These are phyloP conservation scores for Calycina herbarum DNA, from an alignment of 2,329 filamentous ascomycete genomes.

Conservation along the genomic window DNA sequence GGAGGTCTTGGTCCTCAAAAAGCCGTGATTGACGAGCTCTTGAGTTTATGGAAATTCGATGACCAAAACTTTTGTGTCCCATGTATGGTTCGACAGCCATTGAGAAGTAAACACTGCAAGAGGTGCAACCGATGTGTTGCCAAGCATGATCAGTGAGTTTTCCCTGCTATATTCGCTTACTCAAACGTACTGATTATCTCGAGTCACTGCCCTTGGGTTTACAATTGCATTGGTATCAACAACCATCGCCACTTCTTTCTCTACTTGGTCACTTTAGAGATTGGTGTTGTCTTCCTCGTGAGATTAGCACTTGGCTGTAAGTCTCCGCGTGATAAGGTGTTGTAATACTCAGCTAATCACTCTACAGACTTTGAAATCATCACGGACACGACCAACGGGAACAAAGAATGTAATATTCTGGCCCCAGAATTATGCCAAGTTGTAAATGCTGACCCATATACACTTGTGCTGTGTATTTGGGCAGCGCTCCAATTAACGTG, in stretches of 20 bases:
- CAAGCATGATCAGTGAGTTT: slow-evolving; percentile 87
- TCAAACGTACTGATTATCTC: slow-evolving; percentile 28
- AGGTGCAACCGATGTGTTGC: slow-evolving; percentile 90
- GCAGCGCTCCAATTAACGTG: slow-evolving; percentile 81
- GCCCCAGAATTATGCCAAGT: slow-evolving; percentile 73
- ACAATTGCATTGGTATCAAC: slow-evolving; percentile 94
- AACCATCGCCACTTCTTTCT: slow-evolving; percentile 95
- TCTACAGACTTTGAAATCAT: slow-evolving; percentile 62
- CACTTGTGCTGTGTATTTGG: slow-evolving; percentile 78
- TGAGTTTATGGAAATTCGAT: slow-evolving; percentile 85
- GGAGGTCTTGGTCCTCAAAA: slow-evolving; percentile 88
- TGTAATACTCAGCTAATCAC: slow-evolving; percentile 31
- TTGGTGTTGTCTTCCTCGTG: slow-evolving; percentile 73
- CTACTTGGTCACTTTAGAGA: slow-evolving; percentile 76
- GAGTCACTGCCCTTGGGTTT: slow-evolving; percentile 96
- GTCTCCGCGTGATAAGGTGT: slow-evolving; percentile 32
- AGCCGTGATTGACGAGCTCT: slow-evolving; percentile 81
- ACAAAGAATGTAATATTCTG: slow-evolving; percentile 70
- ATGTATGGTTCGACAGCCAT: slow-evolving; percentile 90
- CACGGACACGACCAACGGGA: slow-evolving; percentile 47
- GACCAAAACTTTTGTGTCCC: slow-evolving; percentile 90
- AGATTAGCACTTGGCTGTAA: slow-evolving; percentile 71
- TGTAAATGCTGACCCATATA: slow-evolving; percentile 80
- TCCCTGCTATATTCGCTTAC: not conserved
- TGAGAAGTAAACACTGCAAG: slow-evolving; percentile 94